phyloP scores from a whole-genome alignment of 805 yeast species.

The Wickerhamomyces subpelliculosus region DNA sequence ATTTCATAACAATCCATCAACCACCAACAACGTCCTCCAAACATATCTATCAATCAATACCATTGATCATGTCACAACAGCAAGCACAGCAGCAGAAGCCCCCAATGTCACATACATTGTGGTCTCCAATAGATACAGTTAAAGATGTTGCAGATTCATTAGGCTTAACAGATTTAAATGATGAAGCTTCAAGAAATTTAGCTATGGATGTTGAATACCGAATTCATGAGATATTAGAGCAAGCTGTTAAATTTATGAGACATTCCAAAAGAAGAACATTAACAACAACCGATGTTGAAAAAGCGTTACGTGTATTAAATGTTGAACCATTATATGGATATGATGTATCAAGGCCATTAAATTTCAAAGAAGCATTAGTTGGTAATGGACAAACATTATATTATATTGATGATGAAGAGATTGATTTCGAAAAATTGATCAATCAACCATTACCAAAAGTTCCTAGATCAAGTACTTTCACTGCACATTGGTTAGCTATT shows the following conservation, averaged over 20 bases:
- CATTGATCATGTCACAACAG: too few species aligned
- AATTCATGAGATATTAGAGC: slow-evolving; percentile 90
- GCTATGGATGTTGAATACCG: slow-evolving; percentile 99
- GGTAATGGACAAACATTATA: slow-evolving; percentile 92
- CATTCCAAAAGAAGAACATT: slow-evolving; percentile 82
- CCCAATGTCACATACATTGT: slow-evolving; percentile 78
- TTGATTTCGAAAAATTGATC: slow-evolving; percentile 88
- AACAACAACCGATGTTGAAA: slow-evolving; percentile 72
- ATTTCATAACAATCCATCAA: too few species aligned
- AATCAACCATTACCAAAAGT: slow-evolving; percentile 94
- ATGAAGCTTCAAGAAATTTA: slow-evolving; percentile 86
- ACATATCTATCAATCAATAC: too few species aligned
- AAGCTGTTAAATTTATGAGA: slow-evolving; percentile 92
- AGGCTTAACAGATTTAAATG: slow-evolving; percentile 72
- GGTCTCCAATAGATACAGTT: slow-evolving; percentile 98
- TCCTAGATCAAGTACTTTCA: slow-evolving; percentile 85
- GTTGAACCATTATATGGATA: slow-evolving; percentile 94
- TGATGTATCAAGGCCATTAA: slow-evolving; percentile 58
- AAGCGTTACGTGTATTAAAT: slow-evolving; percentile 78
- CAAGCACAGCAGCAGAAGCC: slow-evolving; percentile 21
- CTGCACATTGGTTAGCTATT: slow-evolving; percentile 96
- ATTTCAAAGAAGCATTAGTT: slow-evolving; percentile 81
- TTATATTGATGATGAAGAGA: slow-evolving; percentile 86
- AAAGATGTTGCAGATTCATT: slow-evolving; percentile 91
- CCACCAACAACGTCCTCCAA: too few species aligned